These are phyloP conservation scores for Sordariomycetes sp. DNA, from an alignment of 2,329 filamentous ascomycete species.

Conservation along the genomic window DNA sequence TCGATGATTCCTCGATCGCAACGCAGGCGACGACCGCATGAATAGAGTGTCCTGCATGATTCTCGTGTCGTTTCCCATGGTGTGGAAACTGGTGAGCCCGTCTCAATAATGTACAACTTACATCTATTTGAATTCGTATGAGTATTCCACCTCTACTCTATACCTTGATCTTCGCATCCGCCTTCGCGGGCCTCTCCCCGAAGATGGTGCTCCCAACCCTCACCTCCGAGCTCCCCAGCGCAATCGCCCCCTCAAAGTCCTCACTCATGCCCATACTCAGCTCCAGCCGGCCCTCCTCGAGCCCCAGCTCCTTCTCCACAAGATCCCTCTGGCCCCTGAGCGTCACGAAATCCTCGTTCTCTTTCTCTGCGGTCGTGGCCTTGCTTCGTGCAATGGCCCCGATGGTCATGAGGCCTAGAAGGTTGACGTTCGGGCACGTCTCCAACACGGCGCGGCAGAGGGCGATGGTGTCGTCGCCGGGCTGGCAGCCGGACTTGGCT, in stretches of 20 bases:
- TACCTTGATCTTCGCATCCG: slow-evolving; percentile 60
- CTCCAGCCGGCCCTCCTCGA: slow-evolving; percentile 52
- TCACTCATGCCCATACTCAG: slow-evolving; percentile 98
- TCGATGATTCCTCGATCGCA: too few species aligned
- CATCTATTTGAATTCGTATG: not conserved
- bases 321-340: slow-evolving; percentile 61
- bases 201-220: slow-evolving; percentile 92
- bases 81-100: not conserved
- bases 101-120: not conserved
- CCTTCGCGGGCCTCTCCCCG: slow-evolving; percentile 68
- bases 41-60: too few species aligned
- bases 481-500: slow-evolving; percentile 72
- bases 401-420: slow-evolving; percentile 93
- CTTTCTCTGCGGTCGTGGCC: slow-evolving; percentile 60
- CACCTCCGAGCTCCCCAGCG: slow-evolving; percentile 77
- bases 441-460: slow-evolving; percentile 62
- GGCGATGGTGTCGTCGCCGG: slow-evolving; percentile 45
- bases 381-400: slow-evolving; percentile 82
- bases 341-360: slow-evolving; percentile 80
- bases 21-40: too few species aligned
- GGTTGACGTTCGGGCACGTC: slow-evolving; percentile 59
- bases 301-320: slow-evolving; percentile 42
- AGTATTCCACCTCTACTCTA: slow-evolving; percentile 12
- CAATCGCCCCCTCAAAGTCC: slow-evolving; percentile 85
- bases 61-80: too few species aligned